A percentile compares a stretch with the other conserved stretches of the same genome.
Conservation (phyloP, 176 grass and related monocot genomes). For the Tillandsia fasciculata region DNA sequence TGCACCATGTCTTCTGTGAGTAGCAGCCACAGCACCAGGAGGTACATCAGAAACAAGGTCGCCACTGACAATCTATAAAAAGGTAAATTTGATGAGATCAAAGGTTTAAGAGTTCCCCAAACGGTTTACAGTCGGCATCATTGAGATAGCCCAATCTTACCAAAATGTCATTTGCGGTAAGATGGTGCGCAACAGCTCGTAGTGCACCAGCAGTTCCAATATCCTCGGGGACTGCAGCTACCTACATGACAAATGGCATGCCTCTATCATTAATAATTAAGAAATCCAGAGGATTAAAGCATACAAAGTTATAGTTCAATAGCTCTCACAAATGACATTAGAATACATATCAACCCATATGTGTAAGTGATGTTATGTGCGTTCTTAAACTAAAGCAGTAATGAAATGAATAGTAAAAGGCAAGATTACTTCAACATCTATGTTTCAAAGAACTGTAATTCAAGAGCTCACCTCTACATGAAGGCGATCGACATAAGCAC, state of each 20-base stretch:
- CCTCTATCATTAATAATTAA: conserved; percentile 19
- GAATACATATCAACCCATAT: no score
- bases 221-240: conserved; percentile 62
- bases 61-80: conserved; percentile 69
- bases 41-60: conserved; percentile 87
- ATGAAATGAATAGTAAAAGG: no score
- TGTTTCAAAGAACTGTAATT: background rate
- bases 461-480: conserved; percentile 51
- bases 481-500: conserved; percentile 65
- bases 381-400: no score
- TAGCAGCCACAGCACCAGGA: conserved; percentile 81
- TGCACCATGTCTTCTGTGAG: conserved; percentile 90
- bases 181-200: conserved; percentile 51
- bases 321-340: background rate
- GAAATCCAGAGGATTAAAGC: background rate
- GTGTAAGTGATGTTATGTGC: no score
- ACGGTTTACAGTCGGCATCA: conserved; percentile 1
- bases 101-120: background rate
- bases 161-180: conserved; percentile 80
- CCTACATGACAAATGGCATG: conserved; percentile 30
- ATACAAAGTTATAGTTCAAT: background rate
- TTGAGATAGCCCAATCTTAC: conserved; percentile 36
- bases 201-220: conserved; percentile 87
- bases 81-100: background rate
- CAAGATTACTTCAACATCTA: background rate